phyloP scores from a whole-genome alignment of 495 filamentous ascomycete genomes.

The Acidomyces sp. region DNA sequence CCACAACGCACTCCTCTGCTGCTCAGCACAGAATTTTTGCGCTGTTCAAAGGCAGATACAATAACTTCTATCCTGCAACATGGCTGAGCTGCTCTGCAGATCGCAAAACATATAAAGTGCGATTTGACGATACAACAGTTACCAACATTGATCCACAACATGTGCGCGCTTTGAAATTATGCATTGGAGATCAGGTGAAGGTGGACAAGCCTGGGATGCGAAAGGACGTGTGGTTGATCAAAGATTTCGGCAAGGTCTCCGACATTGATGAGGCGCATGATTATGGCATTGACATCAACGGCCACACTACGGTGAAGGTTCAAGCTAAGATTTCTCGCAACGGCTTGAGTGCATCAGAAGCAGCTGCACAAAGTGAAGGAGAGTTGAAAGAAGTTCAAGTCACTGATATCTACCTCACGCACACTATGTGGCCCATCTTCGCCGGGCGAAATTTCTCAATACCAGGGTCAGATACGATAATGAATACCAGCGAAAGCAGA shows the following conservation, averaged over 20 bases:
- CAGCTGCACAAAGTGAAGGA: not conserved
- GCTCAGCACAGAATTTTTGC: conserved; percentile 29
- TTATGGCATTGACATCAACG: conserved; percentile 26
- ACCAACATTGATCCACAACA: conserved; percentile 16
- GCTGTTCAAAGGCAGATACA: conserved; percentile 26
- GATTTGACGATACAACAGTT: conserved; percentile 31
- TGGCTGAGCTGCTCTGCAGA: conserved; percentile 20
- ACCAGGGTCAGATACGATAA: not conserved
- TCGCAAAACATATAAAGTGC: conserved; percentile 18
- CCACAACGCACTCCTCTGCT: no score
- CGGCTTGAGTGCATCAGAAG: conserved; percentile 15
- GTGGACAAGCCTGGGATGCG: conserved; percentile 28
- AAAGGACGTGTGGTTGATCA: conserved; percentile 26
- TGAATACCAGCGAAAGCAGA: not conserved
- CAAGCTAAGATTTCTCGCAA: conserved; percentile 21
- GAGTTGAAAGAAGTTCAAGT: conserved; percentile 24
- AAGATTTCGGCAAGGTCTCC: conserved; percentile 24
- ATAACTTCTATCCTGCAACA: conserved; percentile 30
- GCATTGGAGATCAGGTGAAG: conserved; percentile 30
- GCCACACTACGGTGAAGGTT: conserved; percentile 23
- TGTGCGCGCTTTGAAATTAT: conserved; percentile 26
- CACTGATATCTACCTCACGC: conserved; percentile 26
- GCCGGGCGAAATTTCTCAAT: conserved; percentile 23
- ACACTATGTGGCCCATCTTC: conserved; percentile 26
- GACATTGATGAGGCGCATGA: conserved; percentile 10